Base-by-base conservation (phyloP, 2,329 filamentous ascomycete species). In the Dendrostoma leiphaemia region DNA sequence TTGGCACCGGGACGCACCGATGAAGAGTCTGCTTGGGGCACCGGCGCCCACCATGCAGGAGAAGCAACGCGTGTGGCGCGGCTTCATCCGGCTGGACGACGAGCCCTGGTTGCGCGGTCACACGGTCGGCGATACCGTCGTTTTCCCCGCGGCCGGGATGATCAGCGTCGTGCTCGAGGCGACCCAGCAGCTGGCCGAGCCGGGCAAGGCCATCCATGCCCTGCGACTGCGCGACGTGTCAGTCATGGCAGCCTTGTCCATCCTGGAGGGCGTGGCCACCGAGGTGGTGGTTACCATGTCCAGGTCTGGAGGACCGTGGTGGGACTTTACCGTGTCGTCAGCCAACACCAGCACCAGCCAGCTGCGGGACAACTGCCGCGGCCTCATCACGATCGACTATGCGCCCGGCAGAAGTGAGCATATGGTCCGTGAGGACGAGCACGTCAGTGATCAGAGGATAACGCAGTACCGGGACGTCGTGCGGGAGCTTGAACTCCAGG, bases 1-100 rank as follows among this genome's bases (percentile, higher is more conserved):
- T 59, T 74, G 74, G 54, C 65, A 71, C 40, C 71, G 72, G 54
- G 21, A 37, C 6, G 40, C 48, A 26, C 46, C 46, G 19, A 35
- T 28, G 9, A 50, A 41, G 46, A 38, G 47, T 12, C 52, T 54
- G 1, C 34, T 54, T 12, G 52, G 52, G n/a, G 40, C 47, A 2
- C 47, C 21, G 26, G 48, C 15, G 12, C 34, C 54, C 15, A 41
- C 40, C 29, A 52, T 52, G 48, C 21, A 41, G n/a, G 53, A 52
- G 23, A 44, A n/a, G 1, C 40, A 56, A 43, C 53, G 40, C 43
- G 19, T 34, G 3, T 56, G 53, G 53, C 48, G 48, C 12, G 29
- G 37, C 21, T 56, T 56, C 23, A 40, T 56, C 19, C 35, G 48
- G 13, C 48, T 56, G 6, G 34, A 37, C 2, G 53, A 56, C 6